These are phyloP conservation scores for Boletales sp. DNA, from an alignment of 768 basidiomycete species.

Conservation along the genomic window DNA sequence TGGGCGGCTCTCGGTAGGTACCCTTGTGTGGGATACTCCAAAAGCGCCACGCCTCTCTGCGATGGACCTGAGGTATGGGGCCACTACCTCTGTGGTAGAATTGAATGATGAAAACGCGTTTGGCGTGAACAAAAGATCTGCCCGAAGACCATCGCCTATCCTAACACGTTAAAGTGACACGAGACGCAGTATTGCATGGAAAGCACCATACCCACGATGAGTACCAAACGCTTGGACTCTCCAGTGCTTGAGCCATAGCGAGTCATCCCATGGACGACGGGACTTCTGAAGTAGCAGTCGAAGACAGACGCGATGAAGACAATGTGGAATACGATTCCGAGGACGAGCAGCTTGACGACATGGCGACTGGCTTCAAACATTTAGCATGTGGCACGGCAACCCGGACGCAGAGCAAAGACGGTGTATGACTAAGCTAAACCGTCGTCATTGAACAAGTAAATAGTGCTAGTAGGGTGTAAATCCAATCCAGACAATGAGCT, in stretches of 20 bases:
- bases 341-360: conserved; percentile 45
- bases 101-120: conserved; percentile 55
- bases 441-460: no score
- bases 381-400: conserved; percentile 1
- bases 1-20: conserved; percentile 85
- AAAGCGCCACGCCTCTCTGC: conserved; percentile 67
- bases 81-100: conserved; percentile 55
- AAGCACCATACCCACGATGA: conserved; percentile 63
- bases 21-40: conserved; percentile 81
- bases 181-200: neutral
- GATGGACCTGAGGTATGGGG: conserved; percentile 72
- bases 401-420: no score
- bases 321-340: conserved; percentile 73
- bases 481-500: no score
- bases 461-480: no score
- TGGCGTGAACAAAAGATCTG: conserved; percentile 69
- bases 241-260: conserved; percentile 44
- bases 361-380: conserved; percentile 14
- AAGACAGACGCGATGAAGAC: conserved; percentile 71
- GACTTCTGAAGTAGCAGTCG: conserved; percentile 86
- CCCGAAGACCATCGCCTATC: conserved; percentile 78
- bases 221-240: conserved; percentile 69
- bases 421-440: no score
- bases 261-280: conserved; percentile 76
- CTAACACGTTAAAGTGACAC: neutral